Conservation (phyloP, 768 basidiomycete species). For the Tricholoma sp. region DNA sequence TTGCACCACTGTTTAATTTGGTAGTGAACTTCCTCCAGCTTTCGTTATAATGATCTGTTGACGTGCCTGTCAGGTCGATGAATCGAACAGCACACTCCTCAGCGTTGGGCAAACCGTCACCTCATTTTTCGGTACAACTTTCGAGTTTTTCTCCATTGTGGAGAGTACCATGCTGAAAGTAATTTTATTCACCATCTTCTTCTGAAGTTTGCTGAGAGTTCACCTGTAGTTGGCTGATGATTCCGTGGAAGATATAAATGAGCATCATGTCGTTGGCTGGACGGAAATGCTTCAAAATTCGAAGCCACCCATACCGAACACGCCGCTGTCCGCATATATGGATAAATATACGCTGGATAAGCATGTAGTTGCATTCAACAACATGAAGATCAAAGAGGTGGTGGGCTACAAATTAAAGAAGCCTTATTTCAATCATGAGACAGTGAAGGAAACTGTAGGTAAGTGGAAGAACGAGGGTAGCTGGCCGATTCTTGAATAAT, state of each 20-base stretch:
- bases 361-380: slow-evolving; percentile 62
- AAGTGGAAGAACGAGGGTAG: slow-evolving; percentile 74
- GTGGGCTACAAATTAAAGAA: slow-evolving; percentile 61
- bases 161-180: slow-evolving; percentile 67
- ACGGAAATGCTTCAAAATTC: slow-evolving; percentile 73
- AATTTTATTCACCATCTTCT: slow-evolving; percentile 7
- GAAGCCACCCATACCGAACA: slow-evolving; percentile 64
- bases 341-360: slow-evolving; percentile 68
- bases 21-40: slow-evolving; percentile 31
- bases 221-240: slow-evolving; percentile 57
- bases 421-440: slow-evolving; percentile 58
- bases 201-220: not conserved
- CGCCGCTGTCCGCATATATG: slow-evolving; percentile 76
- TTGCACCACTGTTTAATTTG: slow-evolving; percentile 81
- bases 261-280: slow-evolving; percentile 79
- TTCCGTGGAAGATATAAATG: slow-evolving; percentile 77
- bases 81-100: slow-evolving; percentile 64
- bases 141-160: slow-evolving; percentile 74
- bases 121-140: slow-evolving; percentile 70
- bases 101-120: slow-evolving; percentile 64
- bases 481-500: slow-evolving; percentile 40
- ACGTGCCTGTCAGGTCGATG: slow-evolving; percentile 46
- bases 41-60: not conserved
- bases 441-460: slow-evolving; percentile 65
- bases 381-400: slow-evolving; percentile 69